Conservation (phyloP, 768 basidiomycete species). For the Leccinum sublutescens region DNA sequence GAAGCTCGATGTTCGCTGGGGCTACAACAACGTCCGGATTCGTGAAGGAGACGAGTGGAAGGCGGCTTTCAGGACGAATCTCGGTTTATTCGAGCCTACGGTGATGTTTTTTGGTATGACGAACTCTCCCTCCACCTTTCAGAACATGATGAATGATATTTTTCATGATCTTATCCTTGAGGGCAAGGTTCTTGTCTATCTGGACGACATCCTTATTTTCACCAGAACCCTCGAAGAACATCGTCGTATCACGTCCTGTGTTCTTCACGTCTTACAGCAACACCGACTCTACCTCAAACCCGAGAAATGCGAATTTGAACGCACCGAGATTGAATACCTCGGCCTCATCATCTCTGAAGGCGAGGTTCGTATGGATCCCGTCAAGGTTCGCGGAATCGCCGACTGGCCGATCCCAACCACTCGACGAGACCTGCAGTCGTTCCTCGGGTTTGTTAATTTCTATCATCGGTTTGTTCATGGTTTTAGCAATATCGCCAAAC, state of each 20-base stretch:
- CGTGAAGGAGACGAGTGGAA: not conserved
- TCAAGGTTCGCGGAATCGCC: conserved; percentile 36
- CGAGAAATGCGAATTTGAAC: no score
- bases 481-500: conserved; percentile 31
- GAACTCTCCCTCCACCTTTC: not conserved
- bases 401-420: conserved; percentile 39
- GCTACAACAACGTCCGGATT: not conserved
- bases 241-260: no score
- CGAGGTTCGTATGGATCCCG: no score
- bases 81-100: accelerated
- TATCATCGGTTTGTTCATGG: conserved; percentile 34
- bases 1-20: not conserved
- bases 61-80: not conserved
- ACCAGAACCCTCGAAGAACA: no score
- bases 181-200: no score
- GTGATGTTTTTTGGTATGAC: not conserved
- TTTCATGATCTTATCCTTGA: no score
- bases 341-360: no score
- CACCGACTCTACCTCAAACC: no score
- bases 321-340: no score
- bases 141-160: not conserved
- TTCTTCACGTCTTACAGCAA: no score
- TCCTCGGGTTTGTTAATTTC: conserved; percentile 42
- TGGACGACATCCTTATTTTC: no score
- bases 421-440: conserved; percentile 37